Evolutionary conservation across 2,329 filamentous ascomycete species (phyloP).

Genomic region (Fusarium sp.): DNA sequence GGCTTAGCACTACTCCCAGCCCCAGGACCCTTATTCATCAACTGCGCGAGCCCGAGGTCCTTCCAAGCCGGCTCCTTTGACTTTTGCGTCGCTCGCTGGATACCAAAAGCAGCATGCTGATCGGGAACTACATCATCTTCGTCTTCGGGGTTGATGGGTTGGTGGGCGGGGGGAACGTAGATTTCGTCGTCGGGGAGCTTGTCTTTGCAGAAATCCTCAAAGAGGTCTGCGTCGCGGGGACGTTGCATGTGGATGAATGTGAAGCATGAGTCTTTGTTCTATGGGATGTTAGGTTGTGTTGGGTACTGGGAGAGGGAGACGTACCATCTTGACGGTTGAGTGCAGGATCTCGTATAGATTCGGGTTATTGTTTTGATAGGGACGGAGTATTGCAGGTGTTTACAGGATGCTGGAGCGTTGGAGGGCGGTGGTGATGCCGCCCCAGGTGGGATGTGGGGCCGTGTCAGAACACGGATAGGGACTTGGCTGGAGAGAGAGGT

Average conservation of each 20-base stretch:
- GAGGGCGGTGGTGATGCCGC: neutral
- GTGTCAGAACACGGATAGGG: neutral
- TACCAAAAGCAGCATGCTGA: constrained; percentile 89
- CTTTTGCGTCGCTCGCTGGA: constrained; percentile 82
- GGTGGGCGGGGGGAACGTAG: constrained; percentile 82
- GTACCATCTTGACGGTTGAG: neutral
- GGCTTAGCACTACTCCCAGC: constrained; percentile 38
- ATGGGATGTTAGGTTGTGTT: constrained; percentile 17
- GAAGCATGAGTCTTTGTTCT: constrained; percentile 79
- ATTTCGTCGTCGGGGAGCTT: constrained; percentile 82
- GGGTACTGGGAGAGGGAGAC: no score
- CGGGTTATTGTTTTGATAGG: neutral
- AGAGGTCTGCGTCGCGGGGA: constrained; percentile 79
- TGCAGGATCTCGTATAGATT: neutral
- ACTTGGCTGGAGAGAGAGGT: neutral
- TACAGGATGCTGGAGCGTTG: neutral
- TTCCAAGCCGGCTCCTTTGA: constrained; percentile 81
- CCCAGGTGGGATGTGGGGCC: neutral
- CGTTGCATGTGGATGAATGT: constrained; percentile 82
- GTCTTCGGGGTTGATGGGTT: constrained; percentile 87
- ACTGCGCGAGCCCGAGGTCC: constrained; percentile 77
- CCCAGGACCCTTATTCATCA: constrained; percentile 74
- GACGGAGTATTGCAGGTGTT: neutral
- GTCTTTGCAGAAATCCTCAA: constrained; percentile 81
- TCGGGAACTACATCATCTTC: constrained; percentile 91